Evolutionary conservation across 257 asterid species (phyloP), one percentile per base, ranked within the genome.

Genomic region (Paulownia fortunei): DNA sequence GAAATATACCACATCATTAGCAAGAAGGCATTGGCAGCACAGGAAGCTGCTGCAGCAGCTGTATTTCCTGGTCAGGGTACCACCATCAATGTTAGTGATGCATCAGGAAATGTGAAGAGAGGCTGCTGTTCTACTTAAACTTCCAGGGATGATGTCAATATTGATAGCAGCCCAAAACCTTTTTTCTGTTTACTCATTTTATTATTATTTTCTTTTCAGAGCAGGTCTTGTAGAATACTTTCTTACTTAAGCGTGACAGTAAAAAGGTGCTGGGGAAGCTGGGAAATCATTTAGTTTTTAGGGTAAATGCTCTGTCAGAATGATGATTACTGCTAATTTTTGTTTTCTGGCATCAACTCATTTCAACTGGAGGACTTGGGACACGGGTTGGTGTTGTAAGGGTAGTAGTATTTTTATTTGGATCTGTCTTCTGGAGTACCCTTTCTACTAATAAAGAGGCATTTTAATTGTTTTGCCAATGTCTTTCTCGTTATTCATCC

Each of bases 11-110:
- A 88, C 52, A 88, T 90, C 68, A 77, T 90, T 71, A 90, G 92
- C 94, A 92, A 90, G 88, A 90, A 92, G 83, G 96, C 97, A n/a
- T 81, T 92, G 87, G 96, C 94, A 68, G 97, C 94, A 13, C 91
- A 92, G 77, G 97, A 90, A 79, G 92, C 97, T 73, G 89, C 87
- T 10, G 82, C 87, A 9, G 66, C 89, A 54, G 76, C 86, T 19
- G 86, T 72, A 8, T 76, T 86, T 68, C 97, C 94, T 1, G 87
- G 94, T 47, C 91, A 90, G 77, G 96, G 96, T 27, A 90, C 90
- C 56, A 86, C 96, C 79, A 92, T 92, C 76, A 88, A 88, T 9
- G 92, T 90, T 10, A 60, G 56, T 19, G 94, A 89, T 81, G 72
- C 87, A 3, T 79, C 89, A 4, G 90, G 82, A 24, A 90, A 84